Conservation (phyloP, 495 filamentous ascomycete species). For the Trichoderma erinaceum region DNA sequence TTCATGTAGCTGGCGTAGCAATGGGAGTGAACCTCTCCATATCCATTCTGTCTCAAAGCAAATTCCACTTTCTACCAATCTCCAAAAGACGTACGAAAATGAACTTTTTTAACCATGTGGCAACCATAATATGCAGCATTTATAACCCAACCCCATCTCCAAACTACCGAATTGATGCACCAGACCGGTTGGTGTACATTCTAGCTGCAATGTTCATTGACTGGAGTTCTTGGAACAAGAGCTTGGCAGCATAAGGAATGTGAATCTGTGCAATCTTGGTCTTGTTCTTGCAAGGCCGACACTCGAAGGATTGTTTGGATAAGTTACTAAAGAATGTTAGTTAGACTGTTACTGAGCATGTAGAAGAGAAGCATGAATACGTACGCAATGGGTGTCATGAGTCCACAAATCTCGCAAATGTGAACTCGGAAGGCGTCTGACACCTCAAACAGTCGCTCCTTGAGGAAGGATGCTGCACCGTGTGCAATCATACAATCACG, state of each 20-base stretch:
- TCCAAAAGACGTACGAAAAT: not conserved
- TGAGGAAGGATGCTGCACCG: slow-evolving; percentile 91
- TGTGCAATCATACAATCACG: slow-evolving; percentile 99
- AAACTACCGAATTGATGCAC: slow-evolving; percentile 56
- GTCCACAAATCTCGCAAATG: slow-evolving; percentile 95
- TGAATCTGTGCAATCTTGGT: slow-evolving; percentile 94
- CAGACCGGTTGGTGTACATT: slow-evolving; percentile 86
- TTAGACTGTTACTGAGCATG: slow-evolving; percentile 24
- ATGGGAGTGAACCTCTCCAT: not conserved
- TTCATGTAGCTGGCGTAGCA: slow-evolving; percentile 2
- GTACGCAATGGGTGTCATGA: slow-evolving; percentile 99
- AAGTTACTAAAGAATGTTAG: slow-evolving; percentile 60
- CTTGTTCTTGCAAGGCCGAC: slow-evolving; percentile 96
- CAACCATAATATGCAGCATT: not conserved
- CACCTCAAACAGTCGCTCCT: slow-evolving; percentile 95
- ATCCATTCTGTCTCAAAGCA: not conserved
- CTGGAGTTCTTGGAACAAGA: slow-evolving; percentile 95
- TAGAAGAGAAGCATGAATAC: slow-evolving; percentile 34
- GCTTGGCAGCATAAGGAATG: slow-evolving; percentile 96
- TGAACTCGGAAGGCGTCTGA: slow-evolving; percentile 98
- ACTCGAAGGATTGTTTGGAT: slow-evolving; percentile 90
- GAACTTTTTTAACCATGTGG: not conserved
- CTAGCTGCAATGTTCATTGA: slow-evolving; percentile 97
- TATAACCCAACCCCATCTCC: not conserved
- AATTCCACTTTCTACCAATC: slow-evolving; percentile 5